Evolutionary conservation across 192 early-diverging fungal genomes (phyloP).

Genomic region (Entomortierella parvispora): DNA sequence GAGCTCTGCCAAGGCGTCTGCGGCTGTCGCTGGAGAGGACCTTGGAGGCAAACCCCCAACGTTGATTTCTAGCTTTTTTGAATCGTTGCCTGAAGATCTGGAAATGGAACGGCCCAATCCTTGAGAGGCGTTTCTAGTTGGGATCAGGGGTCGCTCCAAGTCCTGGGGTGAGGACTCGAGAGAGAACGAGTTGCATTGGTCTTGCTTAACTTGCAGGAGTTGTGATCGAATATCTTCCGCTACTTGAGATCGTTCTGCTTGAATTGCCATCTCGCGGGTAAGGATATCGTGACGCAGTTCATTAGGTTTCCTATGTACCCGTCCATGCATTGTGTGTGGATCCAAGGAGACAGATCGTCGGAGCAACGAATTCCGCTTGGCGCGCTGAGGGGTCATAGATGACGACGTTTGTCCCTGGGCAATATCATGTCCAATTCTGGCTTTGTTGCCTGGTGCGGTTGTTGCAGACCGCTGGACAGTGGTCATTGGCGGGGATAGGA

Average conservation of each 20-base stretch:
- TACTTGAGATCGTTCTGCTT: constrained; percentile 32
- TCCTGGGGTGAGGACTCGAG: constrained; percentile 42
- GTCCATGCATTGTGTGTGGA: constrained; percentile 47
- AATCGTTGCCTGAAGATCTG: background rate
- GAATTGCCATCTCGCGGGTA: constrained; percentile 31
- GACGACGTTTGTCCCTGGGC: constrained; percentile 19
- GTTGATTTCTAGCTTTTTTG: constrained; percentile 32
- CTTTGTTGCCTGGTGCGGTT: background rate
- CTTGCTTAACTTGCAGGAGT: constrained; percentile 23
- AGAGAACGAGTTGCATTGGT: constrained; percentile 10
- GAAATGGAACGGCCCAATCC: constrained; percentile 41
- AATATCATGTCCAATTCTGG: constrained; percentile 20
- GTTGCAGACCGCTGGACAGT: constrained; percentile 8
- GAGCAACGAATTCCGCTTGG: constrained; percentile 38
- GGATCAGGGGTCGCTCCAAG: constrained; percentile 35
- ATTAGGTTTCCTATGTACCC: constrained; percentile 38
- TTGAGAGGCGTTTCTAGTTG: constrained; percentile 35
- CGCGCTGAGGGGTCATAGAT: constrained; percentile 30
- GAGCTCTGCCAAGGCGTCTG: constrained; percentile 11
- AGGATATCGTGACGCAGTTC: constrained; percentile 40
- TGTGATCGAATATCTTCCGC: constrained; percentile 30
- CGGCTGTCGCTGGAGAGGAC: background rate
- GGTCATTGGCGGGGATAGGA: background rate
- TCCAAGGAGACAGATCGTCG: constrained; percentile 46
- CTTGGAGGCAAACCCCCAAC: constrained; percentile 25